phyloP scores from a whole-genome alignment of 352 stramenopile genomes.

The Phytophthora pisi region DNA sequence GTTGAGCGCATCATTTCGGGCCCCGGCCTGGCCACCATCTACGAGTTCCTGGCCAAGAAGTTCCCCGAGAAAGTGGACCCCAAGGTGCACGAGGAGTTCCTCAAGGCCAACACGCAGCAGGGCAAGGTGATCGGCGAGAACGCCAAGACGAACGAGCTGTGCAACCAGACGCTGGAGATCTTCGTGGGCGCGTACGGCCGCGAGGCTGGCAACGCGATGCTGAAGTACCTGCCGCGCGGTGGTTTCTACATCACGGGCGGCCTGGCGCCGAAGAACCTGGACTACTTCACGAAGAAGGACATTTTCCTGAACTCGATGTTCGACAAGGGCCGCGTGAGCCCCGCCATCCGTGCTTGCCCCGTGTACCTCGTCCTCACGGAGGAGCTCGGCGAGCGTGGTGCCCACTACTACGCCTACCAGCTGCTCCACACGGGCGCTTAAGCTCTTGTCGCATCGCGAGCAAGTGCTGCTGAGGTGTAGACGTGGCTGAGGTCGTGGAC shows the following conservation, averaged over 20 bases:
- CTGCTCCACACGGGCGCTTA: slow-evolving; percentile 55
- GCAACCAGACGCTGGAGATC: slow-evolving; percentile 91
- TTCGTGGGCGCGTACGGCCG: slow-evolving; percentile 95
- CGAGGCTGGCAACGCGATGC: slow-evolving; percentile 92
- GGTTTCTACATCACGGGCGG: slow-evolving; percentile 97
- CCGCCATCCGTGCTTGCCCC: slow-evolving; percentile 69
- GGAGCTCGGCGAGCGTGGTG: slow-evolving; percentile 86
- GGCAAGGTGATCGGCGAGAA: slow-evolving; percentile 86
- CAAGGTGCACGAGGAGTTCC: slow-evolving; percentile 69
- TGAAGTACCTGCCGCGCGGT: slow-evolving; percentile 96
- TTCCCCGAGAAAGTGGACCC: slow-evolving; percentile 84
- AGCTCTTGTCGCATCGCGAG: slow-evolving; percentile 24
- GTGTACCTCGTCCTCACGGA: slow-evolving; percentile 92
- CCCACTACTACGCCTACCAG: slow-evolving; percentile 88
- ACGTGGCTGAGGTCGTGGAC: slow-evolving; percentile 19
- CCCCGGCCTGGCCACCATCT: slow-evolving; percentile 93
- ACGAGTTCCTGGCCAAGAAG: slow-evolving; percentile 94
- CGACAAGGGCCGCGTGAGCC: slow-evolving; percentile 88
- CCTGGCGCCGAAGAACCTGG: slow-evolving; percentile 96
- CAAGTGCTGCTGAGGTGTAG: slow-evolving; percentile 30
- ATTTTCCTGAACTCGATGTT: slow-evolving; percentile 81
- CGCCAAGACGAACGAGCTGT: slow-evolving; percentile 81
- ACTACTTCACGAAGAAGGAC: slow-evolving; percentile 86
- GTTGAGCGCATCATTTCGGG: slow-evolving; percentile 95
- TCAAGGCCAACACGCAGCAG: slow-evolving; percentile 54